A percentile compares a stretch with the other conserved stretches of the same genome.
These are phyloP conservation scores for Coemansia sp. DNA, from an alignment of 192 early-diverging fungal species.

Conservation along the genomic window DNA sequence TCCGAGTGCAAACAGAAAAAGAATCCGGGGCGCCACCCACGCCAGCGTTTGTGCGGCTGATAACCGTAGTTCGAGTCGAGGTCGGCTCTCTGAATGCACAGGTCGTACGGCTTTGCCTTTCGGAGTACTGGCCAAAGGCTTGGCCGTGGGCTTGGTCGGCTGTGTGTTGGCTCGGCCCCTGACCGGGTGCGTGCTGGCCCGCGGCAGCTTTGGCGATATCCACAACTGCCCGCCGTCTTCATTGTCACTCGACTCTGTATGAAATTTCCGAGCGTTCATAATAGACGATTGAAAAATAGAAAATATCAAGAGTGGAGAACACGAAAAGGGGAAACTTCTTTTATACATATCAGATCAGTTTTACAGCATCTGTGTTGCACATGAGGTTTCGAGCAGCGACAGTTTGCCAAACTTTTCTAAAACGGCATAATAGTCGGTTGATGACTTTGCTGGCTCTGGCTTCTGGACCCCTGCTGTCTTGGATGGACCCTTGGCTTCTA, in stretches of 20 bases:
- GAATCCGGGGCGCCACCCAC: conserved; percentile 41
- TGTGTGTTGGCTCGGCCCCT: neutral
- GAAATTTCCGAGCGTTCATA: neutral
- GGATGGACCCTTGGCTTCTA: no score
- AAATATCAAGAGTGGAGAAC: neutral
- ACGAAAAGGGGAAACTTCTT: neutral
- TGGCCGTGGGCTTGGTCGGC: neutral
- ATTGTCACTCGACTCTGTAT: conserved; percentile 16
- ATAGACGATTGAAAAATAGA: neutral
- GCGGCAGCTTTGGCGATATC: conserved; percentile 46
- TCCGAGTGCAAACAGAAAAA: conserved; percentile 43
- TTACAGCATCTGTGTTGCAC: conserved; percentile 19
- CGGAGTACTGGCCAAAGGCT: no score
- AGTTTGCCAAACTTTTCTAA: conserved; percentile 53
- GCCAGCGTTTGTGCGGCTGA: conserved; percentile 29
- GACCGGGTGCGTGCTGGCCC: conserved; percentile 11
- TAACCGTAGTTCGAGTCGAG: conserved; percentile 13
- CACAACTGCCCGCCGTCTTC: conserved; percentile 50
- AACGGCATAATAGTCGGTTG: conserved; percentile 41
- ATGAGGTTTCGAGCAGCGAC: conserved; percentile 44
- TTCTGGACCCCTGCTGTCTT: neutral
- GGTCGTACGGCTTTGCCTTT: no score
- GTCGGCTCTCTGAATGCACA: neutral
- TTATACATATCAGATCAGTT: neutral
- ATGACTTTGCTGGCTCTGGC: conserved; percentile 8